These are phyloP conservation scores for Scheffersomyces cryptocercus DNA, from an alignment of 1,139 yeast genomes.

Conservation along the genomic window DNA sequence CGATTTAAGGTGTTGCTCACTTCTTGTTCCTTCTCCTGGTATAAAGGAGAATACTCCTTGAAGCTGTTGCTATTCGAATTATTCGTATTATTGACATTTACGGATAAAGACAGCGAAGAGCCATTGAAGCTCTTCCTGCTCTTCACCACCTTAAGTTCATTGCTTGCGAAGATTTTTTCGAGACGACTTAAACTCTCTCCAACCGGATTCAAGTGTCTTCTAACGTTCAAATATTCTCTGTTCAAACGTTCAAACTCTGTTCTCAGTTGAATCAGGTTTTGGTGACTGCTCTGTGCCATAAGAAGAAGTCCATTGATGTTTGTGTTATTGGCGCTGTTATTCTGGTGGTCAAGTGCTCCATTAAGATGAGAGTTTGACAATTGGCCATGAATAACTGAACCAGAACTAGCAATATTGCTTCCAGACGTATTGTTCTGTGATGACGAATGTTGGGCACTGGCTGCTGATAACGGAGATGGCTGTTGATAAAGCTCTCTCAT, in stretches of 20 bases:
- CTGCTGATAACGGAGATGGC: slow-evolving; percentile 4
- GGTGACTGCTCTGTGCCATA: slow-evolving; percentile 36
- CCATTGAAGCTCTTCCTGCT: not conserved
- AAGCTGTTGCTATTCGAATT: slow-evolving; percentile 30
- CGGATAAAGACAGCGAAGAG: not conserved
- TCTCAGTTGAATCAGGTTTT: slow-evolving; percentile 60
- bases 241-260: slow-evolving; percentile 77
- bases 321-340: slow-evolving; percentile 1
- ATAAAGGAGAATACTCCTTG: slow-evolving; percentile 35
- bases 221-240: slow-evolving; percentile 68
- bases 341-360: too few species aligned
- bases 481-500: slow-evolving; percentile 4
- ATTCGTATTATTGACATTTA: slow-evolving; percentile 10
- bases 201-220: slow-evolving; percentile 70
- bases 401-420: not conserved
- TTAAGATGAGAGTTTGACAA: too few species aligned
- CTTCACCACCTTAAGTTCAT: slow-evolving; percentile 1
- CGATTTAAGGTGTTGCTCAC: slow-evolving; percentile 25
- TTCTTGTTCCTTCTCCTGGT: slow-evolving; percentile 35
- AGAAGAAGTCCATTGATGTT: slow-evolving; percentile 34
- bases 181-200: slow-evolving; percentile 59
- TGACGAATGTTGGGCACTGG: slow-evolving; percentile 8
- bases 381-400: not conserved
- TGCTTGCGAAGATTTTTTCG: slow-evolving; percentile 13
- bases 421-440: slow-evolving; percentile 5